Conservation (phyloP, 2,329 filamentous ascomycete genomes). For the Epichloe sp. region DNA sequence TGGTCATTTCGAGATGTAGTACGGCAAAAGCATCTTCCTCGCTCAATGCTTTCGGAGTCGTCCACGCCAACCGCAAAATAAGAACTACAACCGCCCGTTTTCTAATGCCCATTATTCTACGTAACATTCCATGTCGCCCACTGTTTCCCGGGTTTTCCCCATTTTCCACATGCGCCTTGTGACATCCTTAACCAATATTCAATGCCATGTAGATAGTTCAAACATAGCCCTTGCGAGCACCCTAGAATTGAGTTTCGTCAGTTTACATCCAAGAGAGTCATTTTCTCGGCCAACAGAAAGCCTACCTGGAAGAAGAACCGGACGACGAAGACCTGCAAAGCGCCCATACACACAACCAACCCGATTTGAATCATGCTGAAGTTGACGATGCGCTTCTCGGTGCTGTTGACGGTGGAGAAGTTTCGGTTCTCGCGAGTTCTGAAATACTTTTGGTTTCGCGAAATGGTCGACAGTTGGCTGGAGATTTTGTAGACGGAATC, state of each 20-base stretch:
- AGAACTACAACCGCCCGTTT: conserved; percentile 1
- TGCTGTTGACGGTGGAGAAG: conserved; percentile 94
- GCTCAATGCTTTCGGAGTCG: neutral
- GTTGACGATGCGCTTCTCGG: conserved; percentile 91
- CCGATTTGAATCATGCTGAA: conserved; percentile 87
- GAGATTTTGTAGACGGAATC: conserved; percentile 94
- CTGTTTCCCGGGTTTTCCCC: conserved; percentile 8
- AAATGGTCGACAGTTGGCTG: conserved; percentile 83
- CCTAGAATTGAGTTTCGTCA: conserved; percentile 25
- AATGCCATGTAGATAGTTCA: conserved; percentile 22
- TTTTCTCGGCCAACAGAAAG: neutral
- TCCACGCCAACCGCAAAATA: neutral
- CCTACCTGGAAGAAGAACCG: conserved; percentile 92
- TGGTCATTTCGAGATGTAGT: neutral
- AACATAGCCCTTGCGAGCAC: conserved; percentile 57
- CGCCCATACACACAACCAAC: conserved; percentile 92
- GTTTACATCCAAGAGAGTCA: neutral
- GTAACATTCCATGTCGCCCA: conserved; percentile 15
- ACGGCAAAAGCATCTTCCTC: neutral
- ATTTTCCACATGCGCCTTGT: conserved; percentile 16
- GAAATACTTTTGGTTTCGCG: conserved; percentile 98
- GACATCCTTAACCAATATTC: conserved; percentile 14
- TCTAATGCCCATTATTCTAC: conserved; percentile 11
- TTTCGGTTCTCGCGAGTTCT: conserved; percentile 97
- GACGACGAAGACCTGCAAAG: conserved; percentile 91